Evolutionary conservation across 176 grass and related monocot species (phyloP), one percentile per base, ranked within the genome.

Genomic region (Hordeum marinum): DNA sequence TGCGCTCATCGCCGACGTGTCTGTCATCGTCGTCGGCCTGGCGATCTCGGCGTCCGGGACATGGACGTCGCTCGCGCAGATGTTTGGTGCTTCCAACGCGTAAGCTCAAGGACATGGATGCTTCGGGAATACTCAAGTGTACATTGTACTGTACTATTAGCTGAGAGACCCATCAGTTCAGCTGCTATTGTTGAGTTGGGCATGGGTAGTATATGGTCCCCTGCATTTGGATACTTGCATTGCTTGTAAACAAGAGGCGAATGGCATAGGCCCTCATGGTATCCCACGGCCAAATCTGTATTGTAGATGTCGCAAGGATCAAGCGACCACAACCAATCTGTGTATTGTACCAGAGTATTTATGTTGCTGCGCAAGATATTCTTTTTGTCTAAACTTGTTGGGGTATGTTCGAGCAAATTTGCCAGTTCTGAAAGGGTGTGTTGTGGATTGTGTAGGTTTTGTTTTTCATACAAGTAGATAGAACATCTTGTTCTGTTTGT

Each of bases 41-140:
- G 86, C 78, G 32, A 81, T 99, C 8, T 90, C 93, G 5, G 41
- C 85, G 15, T 96, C 92, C 7, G 96, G 96, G 69, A 99, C 96
- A 76, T 94, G 93, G 93, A 92, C 96, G 3, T 99, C 96, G 21
- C 91, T 99, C 65, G 79, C 60, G 13, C 78, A 93, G 36, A 99
- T 99, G 83, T 92, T 99, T 68, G 43, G 72, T 39, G 92, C 88
- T 6, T 50, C 59, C 60, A 40, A 85, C 8, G 45, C 80, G 18
- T 97, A 68, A 95, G 66, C 54, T 3, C 50, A 69, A 37, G 62
- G 1, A 21, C 52, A 26, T 50, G 14, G 48, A 18, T 52, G 6
- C 14, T 17, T 7, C 62, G 18, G 13, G 54, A 78, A 18, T 40
- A 63, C 40, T 72, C 72, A 40, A 61, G n/a, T 75, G 82, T 85